phyloP scores from a whole-genome alignment of 2,329 filamentous ascomycete species.

The Paraphaeosphaeria sporulosa region DNA sequence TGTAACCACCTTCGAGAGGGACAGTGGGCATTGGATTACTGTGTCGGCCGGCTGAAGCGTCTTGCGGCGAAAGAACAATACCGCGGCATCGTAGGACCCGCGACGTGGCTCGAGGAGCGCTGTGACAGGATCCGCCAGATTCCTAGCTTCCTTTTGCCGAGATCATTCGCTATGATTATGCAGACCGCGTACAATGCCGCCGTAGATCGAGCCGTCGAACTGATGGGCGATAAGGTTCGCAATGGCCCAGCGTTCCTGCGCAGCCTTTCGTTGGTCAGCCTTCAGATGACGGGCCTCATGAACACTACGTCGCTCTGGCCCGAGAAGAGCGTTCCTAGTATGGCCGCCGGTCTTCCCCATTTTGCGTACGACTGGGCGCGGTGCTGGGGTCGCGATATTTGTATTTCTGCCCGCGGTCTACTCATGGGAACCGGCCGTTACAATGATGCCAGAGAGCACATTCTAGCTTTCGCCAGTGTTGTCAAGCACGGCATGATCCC shows the following conservation, averaged over 20 bases:
- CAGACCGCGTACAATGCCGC: slow-evolving; percentile 88
- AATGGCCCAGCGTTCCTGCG: slow-evolving; percentile 89
- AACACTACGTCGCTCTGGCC: slow-evolving; percentile 93
- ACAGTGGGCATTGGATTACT: slow-evolving; percentile 91
- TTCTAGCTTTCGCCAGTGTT: slow-evolving; percentile 92
- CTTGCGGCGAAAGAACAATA: slow-evolving; percentile 71
- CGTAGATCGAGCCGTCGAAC: slow-evolving; percentile 76
- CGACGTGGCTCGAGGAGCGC: slow-evolving; percentile 80
- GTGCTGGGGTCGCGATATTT: slow-evolving; percentile 97
- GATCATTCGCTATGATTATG: slow-evolving; percentile 91
- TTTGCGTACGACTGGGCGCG: slow-evolving; percentile 94
- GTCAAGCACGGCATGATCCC: slow-evolving; percentile 99
- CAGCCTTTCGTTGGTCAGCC: slow-evolving; percentile 86
- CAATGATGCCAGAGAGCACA: slow-evolving; percentile 89
- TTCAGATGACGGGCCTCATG: slow-evolving; percentile 88
- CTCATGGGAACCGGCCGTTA: slow-evolving; percentile 89
- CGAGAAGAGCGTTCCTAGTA: slow-evolving; percentile 79
- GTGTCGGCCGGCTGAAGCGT: slow-evolving; percentile 77
- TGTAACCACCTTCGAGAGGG: slow-evolving; percentile 93
- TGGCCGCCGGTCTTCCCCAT: slow-evolving; percentile 92
- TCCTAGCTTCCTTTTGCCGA: slow-evolving; percentile 87
- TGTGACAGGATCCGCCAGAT: slow-evolving; percentile 86
- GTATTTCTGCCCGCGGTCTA: slow-evolving; percentile 93
- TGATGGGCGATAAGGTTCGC: slow-evolving; percentile 79
- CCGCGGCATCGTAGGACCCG: slow-evolving; percentile 68